Evolutionary conservation across 2,329 filamentous ascomycete species (phyloP), one percentile per base, ranked within the genome.

Genomic region (Penicillium sp.): DNA sequence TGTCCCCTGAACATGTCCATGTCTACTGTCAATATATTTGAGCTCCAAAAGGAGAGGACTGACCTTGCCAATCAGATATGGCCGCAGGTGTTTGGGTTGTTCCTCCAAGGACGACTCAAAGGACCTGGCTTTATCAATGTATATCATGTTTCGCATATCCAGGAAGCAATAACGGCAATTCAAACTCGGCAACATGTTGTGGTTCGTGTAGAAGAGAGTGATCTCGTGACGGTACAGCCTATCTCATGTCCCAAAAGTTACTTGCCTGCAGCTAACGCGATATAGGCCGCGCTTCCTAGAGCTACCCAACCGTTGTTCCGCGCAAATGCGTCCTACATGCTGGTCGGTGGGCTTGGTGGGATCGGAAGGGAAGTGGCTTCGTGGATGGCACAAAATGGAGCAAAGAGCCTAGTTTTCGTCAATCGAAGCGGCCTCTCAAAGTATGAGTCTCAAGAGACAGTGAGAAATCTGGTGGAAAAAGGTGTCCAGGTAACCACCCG

Each of bases 361-460:
- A 63, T 71, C 11, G 68, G 68, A 4, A 60, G 61, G 16, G 58
- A 56, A 14, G 58, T 62, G 5, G 61, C 65, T 3, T 46, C 76
- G 38, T 75, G 82, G 52, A 75, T 87, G 53, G 71, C 73, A 16
- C 64, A 68, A 9, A 75, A 78, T 4, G 84, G 84, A 2, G 84
- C 78, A 0, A 75, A 70, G 28, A 70, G 80, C 51, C 52, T 87
- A 3, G 77, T 79, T 7, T 80, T 85, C 44, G 56, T 86, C 1
- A 84, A 79, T 11, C 75, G 84, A 42, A 78, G 74, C 38, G 67
- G 65, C 8, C 19, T 50, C 5, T 55, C 58, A 6, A 56, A 35
- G 1, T 22, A 22, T 0, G 22, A 63, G 65, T 10, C 67, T 61
- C 8, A 64, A 66, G 9, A 52, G 56, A 14, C 49, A 38, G 2